Evolutionary conservation across 2,329 filamentous ascomycete genomes (phyloP), one percentile per base, ranked within the genome.

Genomic region (Elsinoe batatas): DNA sequence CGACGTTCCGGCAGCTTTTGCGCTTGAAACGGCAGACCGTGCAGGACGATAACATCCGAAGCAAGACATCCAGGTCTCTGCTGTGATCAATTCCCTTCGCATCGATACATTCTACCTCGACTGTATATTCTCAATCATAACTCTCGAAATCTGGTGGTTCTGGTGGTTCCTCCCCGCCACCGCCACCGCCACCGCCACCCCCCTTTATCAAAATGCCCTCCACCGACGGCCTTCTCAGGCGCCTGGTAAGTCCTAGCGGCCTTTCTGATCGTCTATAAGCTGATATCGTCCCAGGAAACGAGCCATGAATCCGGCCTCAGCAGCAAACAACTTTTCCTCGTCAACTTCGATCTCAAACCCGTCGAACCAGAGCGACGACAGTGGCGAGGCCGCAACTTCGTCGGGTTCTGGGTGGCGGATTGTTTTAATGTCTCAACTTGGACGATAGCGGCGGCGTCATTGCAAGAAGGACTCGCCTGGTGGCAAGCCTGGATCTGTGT

Each of bases 321-420:
- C 6, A 83, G 79, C 54, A 79, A 84, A 13, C 88, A 95, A 74
- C 76, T 94, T 62, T 90, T 95, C 85, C 79, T 96, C 67, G 87
- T 82, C 62, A 95, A 95, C 69, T 73, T 88, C 42, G 54, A 65
- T 56, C 53, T 64, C 53, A 64, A 66, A 56, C 69, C 82, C 64
- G 88, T 96, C 53, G 89, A 94, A 67, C 83, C 82, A 13, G 82
- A 81, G 60, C 81, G 88, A 57, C 82, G 91, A 55, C 81, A 88
- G 79, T 96, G 91, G 90, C 83, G 83, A 15, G 74, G 85, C 30
- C 89, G 86, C 82, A 95, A 95, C 70, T 95, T 90, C 67, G 85
- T 95, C 38, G 87, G 82, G 12, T 68, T 93, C 67, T 91, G 88
- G 88, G 79, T 51, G 11, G 33, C 47, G 1, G 47, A 51, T n/a